A percentile compares a stretch with the other conserved stretches of the same genome.
These are phyloP conservation scores for Verticillium tricorpus DNA, from an alignment of 2,329 filamentous ascomycete species.

Conservation along the genomic window DNA sequence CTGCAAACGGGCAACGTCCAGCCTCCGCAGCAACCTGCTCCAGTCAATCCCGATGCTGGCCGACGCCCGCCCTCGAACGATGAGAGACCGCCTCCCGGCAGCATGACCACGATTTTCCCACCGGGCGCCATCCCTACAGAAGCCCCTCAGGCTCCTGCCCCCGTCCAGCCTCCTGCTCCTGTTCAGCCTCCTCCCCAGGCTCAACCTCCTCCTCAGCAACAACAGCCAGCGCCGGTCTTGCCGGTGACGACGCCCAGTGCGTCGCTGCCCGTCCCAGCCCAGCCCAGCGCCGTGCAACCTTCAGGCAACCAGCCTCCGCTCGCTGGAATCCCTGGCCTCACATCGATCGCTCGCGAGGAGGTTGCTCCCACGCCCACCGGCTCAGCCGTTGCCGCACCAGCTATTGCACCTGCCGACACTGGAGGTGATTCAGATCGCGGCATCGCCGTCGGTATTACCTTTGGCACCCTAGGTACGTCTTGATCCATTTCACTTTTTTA, in stretches of 20 bases:
- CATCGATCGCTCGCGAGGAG: not conserved
- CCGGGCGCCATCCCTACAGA: not conserved
- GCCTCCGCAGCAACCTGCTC: not conserved
- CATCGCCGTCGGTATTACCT: not conserved
- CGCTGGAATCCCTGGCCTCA: not conserved
- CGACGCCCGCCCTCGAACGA: not conserved
- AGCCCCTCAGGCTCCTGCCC: not conserved
- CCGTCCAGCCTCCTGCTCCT: not conserved
- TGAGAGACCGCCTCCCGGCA: not conserved
- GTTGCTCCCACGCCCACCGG: not conserved
- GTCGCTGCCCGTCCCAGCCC: not conserved
- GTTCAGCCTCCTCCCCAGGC: not conserved
- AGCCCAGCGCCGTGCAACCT: not conserved
- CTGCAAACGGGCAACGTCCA: not conserved
- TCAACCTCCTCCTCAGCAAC: not conserved
- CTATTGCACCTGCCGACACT: not conserved
- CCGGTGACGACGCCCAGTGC: not conserved
- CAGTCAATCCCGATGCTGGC: not conserved
- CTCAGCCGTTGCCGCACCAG: not conserved
- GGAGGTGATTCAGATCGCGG: constrained; percentile 1
- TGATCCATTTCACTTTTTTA: not conserved
- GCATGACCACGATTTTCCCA: not conserved
- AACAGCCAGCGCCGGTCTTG: not conserved
- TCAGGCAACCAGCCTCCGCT: not conserved
- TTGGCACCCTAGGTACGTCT: not conserved